These are phyloP conservation scores for Raddia distichophylla DNA, from an alignment of 176 grass and related monocot species.

Conservation along the genomic window DNA sequence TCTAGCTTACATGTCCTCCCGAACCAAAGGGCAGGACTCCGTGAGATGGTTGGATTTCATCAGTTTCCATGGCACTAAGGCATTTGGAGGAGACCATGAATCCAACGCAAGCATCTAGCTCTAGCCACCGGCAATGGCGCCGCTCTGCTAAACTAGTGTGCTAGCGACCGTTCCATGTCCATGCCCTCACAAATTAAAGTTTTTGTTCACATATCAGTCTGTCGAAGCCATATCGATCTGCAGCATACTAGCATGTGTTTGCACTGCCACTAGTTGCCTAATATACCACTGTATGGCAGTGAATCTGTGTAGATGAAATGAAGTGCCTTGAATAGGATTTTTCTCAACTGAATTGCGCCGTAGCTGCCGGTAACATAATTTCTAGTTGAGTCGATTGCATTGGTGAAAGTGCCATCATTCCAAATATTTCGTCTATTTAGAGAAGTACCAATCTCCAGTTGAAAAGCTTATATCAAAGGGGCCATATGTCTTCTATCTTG, in stretches of 20 bases:
- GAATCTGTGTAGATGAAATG: neutral
- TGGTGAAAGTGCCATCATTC: too few relatives aligned
- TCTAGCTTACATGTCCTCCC: neutral
- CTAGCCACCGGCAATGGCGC: slow-evolving; percentile 7
- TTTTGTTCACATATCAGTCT: slow-evolving; percentile 20
- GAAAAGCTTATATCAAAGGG: too few relatives aligned
- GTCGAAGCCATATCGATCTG: slow-evolving; percentile 21
- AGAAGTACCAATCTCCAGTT: too few relatives aligned
- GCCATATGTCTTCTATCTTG: slow-evolving; percentile 20
- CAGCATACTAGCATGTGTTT: slow-evolving; percentile 16
- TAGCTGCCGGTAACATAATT: too few relatives aligned
- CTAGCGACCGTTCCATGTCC: neutral
- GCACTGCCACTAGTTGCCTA: neutral
- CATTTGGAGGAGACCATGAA: neutral
- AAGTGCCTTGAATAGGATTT: neutral
- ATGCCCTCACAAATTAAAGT: neutral
- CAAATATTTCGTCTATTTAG: too few relatives aligned
- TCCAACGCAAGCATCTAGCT: neutral
- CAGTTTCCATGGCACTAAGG: neutral
- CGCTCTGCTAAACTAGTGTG: slow-evolving; percentile 22
- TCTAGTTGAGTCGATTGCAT: too few relatives aligned
- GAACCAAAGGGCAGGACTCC: neutral
- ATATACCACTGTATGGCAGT: neutral
- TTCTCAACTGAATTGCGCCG: too few relatives aligned
- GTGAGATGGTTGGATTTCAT: slow-evolving; percentile 5